A percentile compares a stretch with the other conserved stretches of the same genome.
Evolutionary conservation across 179 eudicot species (phyloP).

Genomic region (Spergularia azorica): DNA sequence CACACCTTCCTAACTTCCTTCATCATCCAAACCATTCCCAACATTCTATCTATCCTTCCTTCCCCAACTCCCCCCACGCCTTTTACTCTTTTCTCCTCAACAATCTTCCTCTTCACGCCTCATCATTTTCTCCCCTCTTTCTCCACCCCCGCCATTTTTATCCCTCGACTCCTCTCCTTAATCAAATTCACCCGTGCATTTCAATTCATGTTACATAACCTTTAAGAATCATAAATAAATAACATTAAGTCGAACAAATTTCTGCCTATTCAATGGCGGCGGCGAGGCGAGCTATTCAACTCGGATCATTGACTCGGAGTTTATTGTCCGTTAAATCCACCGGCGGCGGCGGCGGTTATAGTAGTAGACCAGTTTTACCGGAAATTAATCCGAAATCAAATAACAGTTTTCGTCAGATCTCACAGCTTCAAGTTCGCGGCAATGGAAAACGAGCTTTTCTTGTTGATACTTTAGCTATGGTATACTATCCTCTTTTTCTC

Average conservation of each 20-base stretch:
- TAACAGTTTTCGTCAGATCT: conserved; percentile 36
- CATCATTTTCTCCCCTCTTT: conserved; percentile 1
- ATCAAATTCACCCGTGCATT: neutral
- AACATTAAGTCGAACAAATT: too few species aligned
- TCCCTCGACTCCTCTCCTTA: neutral
- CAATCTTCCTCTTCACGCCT: neutral
- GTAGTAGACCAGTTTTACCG: neutral
- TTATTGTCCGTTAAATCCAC: conserved; percentile 21
- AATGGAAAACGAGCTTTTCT: conserved; percentile 56
- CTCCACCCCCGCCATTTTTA: conserved; percentile 10
- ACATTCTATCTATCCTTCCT: neutral
- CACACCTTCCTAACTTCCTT: neutral
- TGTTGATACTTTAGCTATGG: conserved; percentile 68
- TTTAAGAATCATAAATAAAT: neutral
- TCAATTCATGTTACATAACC: neutral
- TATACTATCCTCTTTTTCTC: too few species aligned
- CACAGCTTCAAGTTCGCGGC: conserved; percentile 46
- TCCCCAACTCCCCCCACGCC: neutral
- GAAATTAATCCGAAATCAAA: conserved; percentile 27
- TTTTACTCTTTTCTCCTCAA: conserved; percentile 5
- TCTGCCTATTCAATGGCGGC: conserved; percentile 25
- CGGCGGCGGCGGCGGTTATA: neutral
- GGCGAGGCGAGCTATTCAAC: conserved; percentile 35
- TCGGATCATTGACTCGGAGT: conserved; percentile 23
- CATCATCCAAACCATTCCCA: neutral